A percentile compares a stretch with the other conserved stretches of the same genome.
phyloP scores from a whole-genome alignment of 495 filamentous ascomycete species.

The Penicillium daleae region DNA sequence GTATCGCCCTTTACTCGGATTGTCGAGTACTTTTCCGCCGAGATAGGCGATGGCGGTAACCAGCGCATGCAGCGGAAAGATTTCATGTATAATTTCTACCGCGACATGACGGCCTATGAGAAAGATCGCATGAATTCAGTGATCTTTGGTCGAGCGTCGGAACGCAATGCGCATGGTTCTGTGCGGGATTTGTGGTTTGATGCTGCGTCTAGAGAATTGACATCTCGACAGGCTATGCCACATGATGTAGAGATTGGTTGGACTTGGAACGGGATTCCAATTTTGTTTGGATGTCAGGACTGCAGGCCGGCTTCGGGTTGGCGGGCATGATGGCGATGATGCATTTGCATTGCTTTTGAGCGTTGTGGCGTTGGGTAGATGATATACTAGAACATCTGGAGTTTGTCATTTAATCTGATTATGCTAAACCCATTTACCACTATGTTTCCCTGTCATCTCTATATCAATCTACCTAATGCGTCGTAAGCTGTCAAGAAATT shows the following conservation, averaged over 20 bases:
- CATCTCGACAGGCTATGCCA: slow-evolving; percentile 30
- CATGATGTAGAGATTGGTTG: slow-evolving; percentile 42
- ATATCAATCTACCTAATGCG: too few species aligned
- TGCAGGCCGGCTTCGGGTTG: slow-evolving; percentile 40
- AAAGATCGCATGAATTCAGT: slow-evolving; percentile 47
- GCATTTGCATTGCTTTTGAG: slow-evolving; percentile 7
- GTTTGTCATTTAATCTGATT: slow-evolving; percentile 1
- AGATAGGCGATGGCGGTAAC: slow-evolving; percentile 49
- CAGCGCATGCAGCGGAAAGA: slow-evolving; percentile 49
- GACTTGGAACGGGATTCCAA: slow-evolving; percentile 40
- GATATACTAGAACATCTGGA: slow-evolving; percentile 5
- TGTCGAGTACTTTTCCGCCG: slow-evolving; percentile 51
- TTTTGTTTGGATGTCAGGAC: slow-evolving; percentile 43
- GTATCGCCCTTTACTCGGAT: slow-evolving; percentile 46
- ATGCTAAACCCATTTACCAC: neutral
- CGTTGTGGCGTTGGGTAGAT: slow-evolving; percentile 20
- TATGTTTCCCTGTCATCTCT: neutral
- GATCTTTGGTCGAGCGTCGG: slow-evolving; percentile 39
- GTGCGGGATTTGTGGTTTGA: slow-evolving; percentile 51
- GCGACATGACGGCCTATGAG: slow-evolving; percentile 41
- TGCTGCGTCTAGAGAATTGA: slow-evolving; percentile 40
- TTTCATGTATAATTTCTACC: slow-evolving; percentile 52
- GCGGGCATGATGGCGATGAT: slow-evolving; percentile 33
- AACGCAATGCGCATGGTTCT: slow-evolving; percentile 40
- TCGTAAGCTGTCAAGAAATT: neutral